A percentile compares a stretch with the other conserved stretches of the same genome.
Conservation (phyloP, 1,139 yeast species). For the Yamadazyma aaseri region DNA sequence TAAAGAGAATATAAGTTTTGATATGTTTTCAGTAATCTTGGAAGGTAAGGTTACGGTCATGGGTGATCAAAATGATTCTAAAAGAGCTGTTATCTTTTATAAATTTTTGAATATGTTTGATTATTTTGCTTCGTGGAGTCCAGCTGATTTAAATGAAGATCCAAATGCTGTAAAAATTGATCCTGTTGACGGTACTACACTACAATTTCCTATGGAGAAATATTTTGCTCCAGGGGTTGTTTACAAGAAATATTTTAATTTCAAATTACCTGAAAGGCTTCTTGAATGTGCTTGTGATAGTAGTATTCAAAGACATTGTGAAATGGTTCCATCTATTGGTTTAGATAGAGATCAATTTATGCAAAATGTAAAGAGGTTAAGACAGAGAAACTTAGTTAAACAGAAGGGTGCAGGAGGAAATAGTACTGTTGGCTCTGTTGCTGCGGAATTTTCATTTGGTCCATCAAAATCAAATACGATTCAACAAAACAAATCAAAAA, state of each 20-base stretch:
- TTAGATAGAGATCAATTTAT: constrained; percentile 17
- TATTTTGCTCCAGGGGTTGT: constrained; percentile 37
- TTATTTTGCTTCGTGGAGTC: constrained; percentile 47
- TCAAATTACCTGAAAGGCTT: constrained; percentile 40
- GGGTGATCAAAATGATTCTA: constrained; percentile 16
- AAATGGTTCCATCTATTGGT: constrained; percentile 43
- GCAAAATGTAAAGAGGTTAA: constrained; percentile 14
- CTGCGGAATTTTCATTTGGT: constrained; percentile 7
- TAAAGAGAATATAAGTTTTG: constrained; percentile 43
- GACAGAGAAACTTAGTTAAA: constrained; percentile 9
- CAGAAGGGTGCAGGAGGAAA: constrained; percentile 1
- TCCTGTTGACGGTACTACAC: constrained; percentile 29
- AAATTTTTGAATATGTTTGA: constrained; percentile 46
- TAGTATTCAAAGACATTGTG: constrained; percentile 33
- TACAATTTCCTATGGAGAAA: constrained; percentile 37
- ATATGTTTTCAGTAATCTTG: constrained; percentile 56
- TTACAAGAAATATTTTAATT: constrained; percentile 43
- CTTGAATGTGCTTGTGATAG: constrained; percentile 41
- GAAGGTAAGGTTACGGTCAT: constrained; percentile 45
- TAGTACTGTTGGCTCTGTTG: neutral
- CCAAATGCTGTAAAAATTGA: constrained; percentile 3
- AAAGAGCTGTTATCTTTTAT: constrained; percentile 24
- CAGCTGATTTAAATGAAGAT: constrained; percentile 42
- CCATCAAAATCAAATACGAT: neutral
- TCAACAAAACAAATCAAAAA: constrained; percentile 1